Base-by-base conservation (phyloP, 2,329 filamentous ascomycete species). In the Fusarium goolgardi region DNA sequence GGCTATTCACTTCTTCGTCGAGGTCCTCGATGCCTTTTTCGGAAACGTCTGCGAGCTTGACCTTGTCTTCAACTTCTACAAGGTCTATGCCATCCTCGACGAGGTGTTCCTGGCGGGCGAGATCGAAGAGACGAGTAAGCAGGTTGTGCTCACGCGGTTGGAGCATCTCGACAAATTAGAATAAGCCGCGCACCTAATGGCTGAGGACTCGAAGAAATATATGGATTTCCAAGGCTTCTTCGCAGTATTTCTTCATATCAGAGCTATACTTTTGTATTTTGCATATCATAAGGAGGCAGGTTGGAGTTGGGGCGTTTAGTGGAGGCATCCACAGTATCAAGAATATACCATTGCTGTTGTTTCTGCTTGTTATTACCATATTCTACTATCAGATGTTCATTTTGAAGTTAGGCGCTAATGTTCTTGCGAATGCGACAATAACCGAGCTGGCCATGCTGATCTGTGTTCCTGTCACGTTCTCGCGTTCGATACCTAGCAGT, bases 21-120 rank as follows among this genome's bases (percentile, higher is more conserved):
- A 99, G 83, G 96, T 99, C 65, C 86, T 99, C 75, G 96, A 99
- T 85, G 90, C 94, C 76, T 99, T 99, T 82, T 99, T 99, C 80
- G 96, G 96, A 71, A 99, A 99, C 79, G 96, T 99, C 61, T 99
- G 96, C 83, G 96, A 99, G 84, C 85, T 99, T 78, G 96, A 99
- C 82, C 83, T 99, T 78, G 89, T 91, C 71, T 91, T 91, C 82
- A 91, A 91, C 82, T 91, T 91, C 73, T 91, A 91, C 81, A 91
- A 91, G 81, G 95, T 99, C 69, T 99, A 99, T 81, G 96, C 96
- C 49, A 99, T 99, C 68, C 88, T 99, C 29, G 96, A 99, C 77
- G 96, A 99, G 83, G 96, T 99, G 21, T 99, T 99, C 79, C 82
- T 99, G 64, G 96, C 96, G 0, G 96, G 96, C 20, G 96, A 99